Evolutionary conservation across 805 yeast genomes (phyloP).

Genomic region (Priceomyces fermenticarens): DNA sequence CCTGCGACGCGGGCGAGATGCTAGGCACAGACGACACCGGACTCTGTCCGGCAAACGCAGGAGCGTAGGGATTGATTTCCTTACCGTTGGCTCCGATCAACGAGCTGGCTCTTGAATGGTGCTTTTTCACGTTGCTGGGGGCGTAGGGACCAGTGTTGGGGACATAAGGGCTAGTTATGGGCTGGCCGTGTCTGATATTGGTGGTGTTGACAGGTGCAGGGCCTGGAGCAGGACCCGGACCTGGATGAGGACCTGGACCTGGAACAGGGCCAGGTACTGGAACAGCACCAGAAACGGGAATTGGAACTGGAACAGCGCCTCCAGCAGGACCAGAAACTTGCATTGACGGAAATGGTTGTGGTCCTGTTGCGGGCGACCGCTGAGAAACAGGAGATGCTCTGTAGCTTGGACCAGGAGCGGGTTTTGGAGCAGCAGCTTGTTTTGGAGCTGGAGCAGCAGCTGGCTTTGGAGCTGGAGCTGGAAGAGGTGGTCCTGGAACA

Average conservation of each 20-base stretch:
- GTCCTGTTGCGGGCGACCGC: background rate
- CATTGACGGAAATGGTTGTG: background rate
- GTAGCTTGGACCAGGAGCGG: background rate
- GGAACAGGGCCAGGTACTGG: too few relatives aligned
- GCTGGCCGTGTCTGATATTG: slow-evolving; percentile 17
- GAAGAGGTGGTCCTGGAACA: background rate
- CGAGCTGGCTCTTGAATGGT: slow-evolving; percentile 40
- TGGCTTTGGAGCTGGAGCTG: background rate
- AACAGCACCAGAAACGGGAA: too few relatives aligned
- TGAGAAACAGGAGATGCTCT: background rate
- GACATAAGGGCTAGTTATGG: slow-evolving; percentile 37
- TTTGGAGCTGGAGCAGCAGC: background rate
- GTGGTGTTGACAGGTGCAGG: slow-evolving; percentile 19
- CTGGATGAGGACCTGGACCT: too few relatives aligned
- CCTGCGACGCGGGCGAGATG: background rate
- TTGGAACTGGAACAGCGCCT: too few relatives aligned
- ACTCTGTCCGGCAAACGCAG: slow-evolving; percentile 17
- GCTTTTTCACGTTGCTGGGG: slow-evolving; percentile 28
- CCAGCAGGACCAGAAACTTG: too few relatives aligned
- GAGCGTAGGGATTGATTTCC: slow-evolving; percentile 42
- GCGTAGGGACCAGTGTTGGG: slow-evolving; percentile 46
- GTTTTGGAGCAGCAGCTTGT: background rate
- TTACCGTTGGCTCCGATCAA: slow-evolving; percentile 38
- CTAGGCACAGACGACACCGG: background rate
- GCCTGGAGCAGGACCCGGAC: too few relatives aligned